Conservation (phyloP, 2,329 filamentous ascomycete genomes). For the Cucurbitaria berberidis region DNA sequence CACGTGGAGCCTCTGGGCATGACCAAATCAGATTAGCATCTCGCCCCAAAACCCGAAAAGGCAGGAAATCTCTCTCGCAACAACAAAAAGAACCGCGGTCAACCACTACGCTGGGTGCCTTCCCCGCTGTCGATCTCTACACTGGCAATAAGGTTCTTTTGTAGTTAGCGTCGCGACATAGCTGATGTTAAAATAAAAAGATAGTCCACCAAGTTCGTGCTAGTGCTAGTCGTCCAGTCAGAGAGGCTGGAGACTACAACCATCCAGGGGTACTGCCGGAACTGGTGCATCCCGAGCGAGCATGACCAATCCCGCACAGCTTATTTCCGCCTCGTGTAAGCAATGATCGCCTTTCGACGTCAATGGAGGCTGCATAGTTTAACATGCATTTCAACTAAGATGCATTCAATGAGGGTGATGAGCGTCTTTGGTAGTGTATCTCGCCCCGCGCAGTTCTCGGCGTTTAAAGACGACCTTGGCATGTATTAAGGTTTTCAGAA, state of each 20-base stretch:
- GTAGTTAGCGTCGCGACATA: slow-evolving; percentile 2
- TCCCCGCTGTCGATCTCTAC: slow-evolving; percentile 12
- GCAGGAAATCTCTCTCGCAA: background rate
- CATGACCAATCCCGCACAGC: background rate
- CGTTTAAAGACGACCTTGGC: background rate
- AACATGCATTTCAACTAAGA: background rate
- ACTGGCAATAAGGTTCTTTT: background rate
- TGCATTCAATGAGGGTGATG: background rate
- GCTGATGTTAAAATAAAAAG: background rate
- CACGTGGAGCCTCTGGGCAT: background rate
- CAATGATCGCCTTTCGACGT: background rate
- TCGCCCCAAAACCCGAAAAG: background rate
- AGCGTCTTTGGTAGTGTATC: background rate
- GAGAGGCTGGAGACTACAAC: background rate
- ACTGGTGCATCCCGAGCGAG: background rate
- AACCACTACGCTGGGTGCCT: background rate
- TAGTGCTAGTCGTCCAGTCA: background rate
- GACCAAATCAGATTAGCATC: background rate
- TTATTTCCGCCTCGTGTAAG: background rate
- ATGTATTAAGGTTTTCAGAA: too few species aligned
- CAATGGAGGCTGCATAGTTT: background rate
- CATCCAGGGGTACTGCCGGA: background rate
- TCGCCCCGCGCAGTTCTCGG: background rate
- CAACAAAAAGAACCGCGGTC: slow-evolving; percentile 4
- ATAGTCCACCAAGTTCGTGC: background rate